Percentiles rank a stretch among this genome's conserved stretches.
Conservation (phyloP, 106 monocot genomes). For the Cymbidium sinense region DNA sequence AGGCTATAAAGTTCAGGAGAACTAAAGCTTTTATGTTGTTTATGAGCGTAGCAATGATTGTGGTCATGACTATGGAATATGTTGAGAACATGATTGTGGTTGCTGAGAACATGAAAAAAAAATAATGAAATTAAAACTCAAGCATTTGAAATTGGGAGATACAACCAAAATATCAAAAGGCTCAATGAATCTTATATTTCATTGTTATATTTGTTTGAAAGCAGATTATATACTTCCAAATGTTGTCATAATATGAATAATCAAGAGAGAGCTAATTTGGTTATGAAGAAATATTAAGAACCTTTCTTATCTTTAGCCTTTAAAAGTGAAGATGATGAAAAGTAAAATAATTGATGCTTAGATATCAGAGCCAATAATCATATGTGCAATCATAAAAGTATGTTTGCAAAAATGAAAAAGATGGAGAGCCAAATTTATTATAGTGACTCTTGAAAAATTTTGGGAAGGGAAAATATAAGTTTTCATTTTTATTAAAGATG, state of each 20-base stretch:
- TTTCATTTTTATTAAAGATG: not conserved
- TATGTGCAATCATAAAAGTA: not conserved
- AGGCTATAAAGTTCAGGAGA: not conserved
- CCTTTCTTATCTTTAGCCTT: not conserved
- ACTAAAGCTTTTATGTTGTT: not conserved
- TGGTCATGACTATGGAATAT: not conserved
- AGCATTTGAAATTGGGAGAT: no score
- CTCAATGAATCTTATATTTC: no score
- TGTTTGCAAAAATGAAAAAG: not conserved
- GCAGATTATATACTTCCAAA: not conserved
- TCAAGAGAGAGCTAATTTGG: not conserved
- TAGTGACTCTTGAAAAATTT: not conserved
- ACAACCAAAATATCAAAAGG: no score
- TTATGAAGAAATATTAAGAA: not conserved
- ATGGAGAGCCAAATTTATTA: not conserved
- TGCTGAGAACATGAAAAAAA: not conserved
- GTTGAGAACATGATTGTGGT: not conserved
- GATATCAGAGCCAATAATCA: no score
- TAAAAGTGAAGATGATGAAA: not conserved
- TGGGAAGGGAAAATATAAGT: not conserved
- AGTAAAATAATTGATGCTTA: not conserved
- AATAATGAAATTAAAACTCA: not conserved
- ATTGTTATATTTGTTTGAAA: no score
- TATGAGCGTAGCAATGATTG: not conserved
- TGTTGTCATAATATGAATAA: not conserved